These are phyloP conservation scores for Nicotiana paniculata DNA, from an alignment of 257 asterid species.

Conservation along the genomic window DNA sequence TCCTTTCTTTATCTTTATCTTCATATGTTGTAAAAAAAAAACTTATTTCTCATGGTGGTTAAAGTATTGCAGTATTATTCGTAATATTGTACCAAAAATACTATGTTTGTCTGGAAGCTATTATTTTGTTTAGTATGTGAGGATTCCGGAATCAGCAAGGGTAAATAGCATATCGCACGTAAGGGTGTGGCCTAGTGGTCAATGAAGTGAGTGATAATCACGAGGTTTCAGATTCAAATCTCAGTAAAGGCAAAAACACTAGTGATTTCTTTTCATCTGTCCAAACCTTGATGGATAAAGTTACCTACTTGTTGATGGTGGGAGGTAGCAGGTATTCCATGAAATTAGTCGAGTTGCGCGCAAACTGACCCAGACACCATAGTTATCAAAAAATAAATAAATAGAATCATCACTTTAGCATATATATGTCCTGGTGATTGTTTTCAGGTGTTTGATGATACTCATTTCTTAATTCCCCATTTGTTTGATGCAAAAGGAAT, in stretches of 20 bases:
- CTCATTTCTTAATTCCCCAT: not conserved
- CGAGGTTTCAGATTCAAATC: no score
- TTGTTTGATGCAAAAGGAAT: not conserved
- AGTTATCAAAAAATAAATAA: no score
- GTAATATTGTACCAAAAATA: not conserved
- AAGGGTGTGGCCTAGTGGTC: no score
- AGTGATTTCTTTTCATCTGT: no score
- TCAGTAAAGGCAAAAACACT: no score
- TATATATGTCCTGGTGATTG: not conserved
- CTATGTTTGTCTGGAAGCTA: not conserved
- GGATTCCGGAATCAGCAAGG: not conserved
- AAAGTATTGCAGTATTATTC: not conserved
- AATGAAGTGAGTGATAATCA: no score
- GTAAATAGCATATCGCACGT: not conserved
- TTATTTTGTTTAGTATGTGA: not conserved
- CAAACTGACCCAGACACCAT: no score
- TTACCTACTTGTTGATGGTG: no score
- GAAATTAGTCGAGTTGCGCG: no score
- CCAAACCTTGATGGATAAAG: no score
- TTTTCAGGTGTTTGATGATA: not conserved
- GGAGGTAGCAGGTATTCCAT: no score
- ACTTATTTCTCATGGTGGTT: not conserved
- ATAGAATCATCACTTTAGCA: not conserved
- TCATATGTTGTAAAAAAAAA: not conserved
- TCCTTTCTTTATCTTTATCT: not conserved